Evolutionary conservation across 306 rosid species (phyloP).

Genomic region (Begonia loranthoides): DNA sequence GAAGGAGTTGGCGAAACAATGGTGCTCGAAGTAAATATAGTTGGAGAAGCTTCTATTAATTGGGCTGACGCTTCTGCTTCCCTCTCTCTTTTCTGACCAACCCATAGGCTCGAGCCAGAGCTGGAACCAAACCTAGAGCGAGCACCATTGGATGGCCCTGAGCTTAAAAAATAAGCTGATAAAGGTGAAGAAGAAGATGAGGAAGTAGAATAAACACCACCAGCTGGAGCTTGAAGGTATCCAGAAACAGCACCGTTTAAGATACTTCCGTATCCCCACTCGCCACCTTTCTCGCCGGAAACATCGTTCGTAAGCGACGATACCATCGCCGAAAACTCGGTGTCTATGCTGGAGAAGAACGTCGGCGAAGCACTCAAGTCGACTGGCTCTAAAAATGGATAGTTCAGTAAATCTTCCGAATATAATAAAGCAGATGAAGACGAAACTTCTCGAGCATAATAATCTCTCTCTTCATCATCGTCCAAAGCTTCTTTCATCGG

Average conservation of each 20-base stretch:
- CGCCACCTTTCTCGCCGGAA: slow-evolving; percentile 10
- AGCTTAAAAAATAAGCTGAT: not conserved
- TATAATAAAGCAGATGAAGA: not conserved
- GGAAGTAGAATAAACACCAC: not conserved
- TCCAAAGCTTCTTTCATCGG: not conserved
- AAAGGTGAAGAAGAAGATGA: not conserved
- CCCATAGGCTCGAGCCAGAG: not conserved
- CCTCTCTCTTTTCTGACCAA: slow-evolving; percentile 8
- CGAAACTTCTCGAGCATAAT: not conserved
- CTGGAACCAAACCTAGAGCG: not conserved
- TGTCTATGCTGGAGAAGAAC: not conserved
- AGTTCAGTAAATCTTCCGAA: not conserved
- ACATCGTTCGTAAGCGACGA: slow-evolving; percentile 15
- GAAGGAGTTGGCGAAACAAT: not conserved
- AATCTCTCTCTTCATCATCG: not conserved
- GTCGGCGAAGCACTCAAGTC: not conserved
- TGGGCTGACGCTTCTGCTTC: slow-evolving; percentile 3
- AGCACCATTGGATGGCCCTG: not conserved
- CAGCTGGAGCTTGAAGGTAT: not conserved
- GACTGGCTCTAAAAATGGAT: not conserved
- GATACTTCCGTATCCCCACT: not conserved
- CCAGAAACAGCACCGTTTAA: not conserved
- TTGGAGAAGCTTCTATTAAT: not conserved
- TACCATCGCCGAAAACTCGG: slow-evolving; percentile 7
- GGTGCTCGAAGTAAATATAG: not conserved